Evolutionary conservation across 2,329 filamentous ascomycete species (phyloP), one percentile per base, ranked within the genome.

Genomic region (Amesomyces nigricolor): DNA sequence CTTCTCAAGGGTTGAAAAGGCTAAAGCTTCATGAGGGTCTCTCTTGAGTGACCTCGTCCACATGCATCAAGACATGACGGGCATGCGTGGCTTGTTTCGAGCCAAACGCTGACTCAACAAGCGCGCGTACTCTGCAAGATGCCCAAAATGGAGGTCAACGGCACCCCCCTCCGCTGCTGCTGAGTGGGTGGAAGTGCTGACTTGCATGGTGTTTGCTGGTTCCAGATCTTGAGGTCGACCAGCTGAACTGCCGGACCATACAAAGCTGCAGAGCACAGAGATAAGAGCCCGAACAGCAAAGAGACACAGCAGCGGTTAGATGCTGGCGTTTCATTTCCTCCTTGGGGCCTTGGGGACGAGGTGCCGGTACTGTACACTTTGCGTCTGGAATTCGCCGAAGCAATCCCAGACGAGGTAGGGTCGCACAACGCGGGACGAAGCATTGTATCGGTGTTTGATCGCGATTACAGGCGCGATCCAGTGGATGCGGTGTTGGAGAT

Each of bases 141-240:
- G 30, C 46, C 46, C 30, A 29, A 47, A 44, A 43, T 26, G 22
- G 13, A 44, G 44, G 29, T n/a, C 32, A 3, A 42, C 7, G 6
- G 44, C 13, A 17, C 29, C 16, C 5, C 5, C 30, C 9, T 14
- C 19, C 51, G 26, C 14, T n/a, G 13, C 9, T 14, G 14, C 29
- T 26, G 14, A 45, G 17, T 45, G 52, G 46, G 3, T 5, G 7
- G 16, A 4, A 22, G 14, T 32, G 45, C 46, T 45, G 47, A 40
- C 52, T 22, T 49, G 52, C 46, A 54, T 45, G 19, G n/a, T 30
- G 26, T 26, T 35, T 22, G 26, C 8, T 14, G 26, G 37, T 54
- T 48, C 43, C 38, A 16, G 14, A n/a, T 14, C 16, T 37, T 2
- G 17, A 26, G n/a, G 32, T 39, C 5, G 26, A 11, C 32, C 35